Evolutionary conservation across 495 filamentous ascomycete genomes (phyloP).

Genomic region (Aspergillus haitiensis): DNA sequence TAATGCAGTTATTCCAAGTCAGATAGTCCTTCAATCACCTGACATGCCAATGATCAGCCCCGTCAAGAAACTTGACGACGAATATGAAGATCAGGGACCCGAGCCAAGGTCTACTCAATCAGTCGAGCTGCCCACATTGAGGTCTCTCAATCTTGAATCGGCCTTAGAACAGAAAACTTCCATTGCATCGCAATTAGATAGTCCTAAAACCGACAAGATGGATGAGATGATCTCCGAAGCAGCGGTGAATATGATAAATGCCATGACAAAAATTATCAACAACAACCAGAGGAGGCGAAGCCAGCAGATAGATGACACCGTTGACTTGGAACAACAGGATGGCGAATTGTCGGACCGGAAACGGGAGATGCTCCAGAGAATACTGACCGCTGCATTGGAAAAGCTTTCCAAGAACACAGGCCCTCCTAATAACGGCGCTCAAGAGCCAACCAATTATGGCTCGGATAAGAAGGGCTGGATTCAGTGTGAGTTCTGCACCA

Average conservation of each 20-base stretch:
- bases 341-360: constrained; percentile 32
- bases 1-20: constrained; percentile 6
- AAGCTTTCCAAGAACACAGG: constrained; percentile 28
- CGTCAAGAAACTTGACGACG: constrained; percentile 21
- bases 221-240: constrained; percentile 34
- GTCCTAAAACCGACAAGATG: constrained; percentile 19
- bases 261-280: constrained; percentile 43
- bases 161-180: constrained; percentile 12
- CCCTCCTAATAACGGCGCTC: not conserved
- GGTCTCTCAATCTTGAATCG: constrained; percentile 17
- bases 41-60: constrained; percentile 7
- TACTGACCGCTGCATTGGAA: constrained; percentile 37
- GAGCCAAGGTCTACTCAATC: constrained; percentile 1
- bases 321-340: constrained; percentile 26
- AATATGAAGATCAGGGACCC: constrained; percentile 18
- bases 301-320: constrained; percentile 32
- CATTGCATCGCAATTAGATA: constrained; percentile 10
- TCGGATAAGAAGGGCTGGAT: constrained; percentile 41
- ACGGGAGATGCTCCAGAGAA: constrained; percentile 39
- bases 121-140: constrained; percentile 18
- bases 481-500: constrained; percentile 55
- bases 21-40: constrained; percentile 10
- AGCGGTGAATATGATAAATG: constrained; percentile 38
- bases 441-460: constrained; percentile 17
- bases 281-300: constrained; percentile 28